Conservation (phyloP, 1,284 basidiomycete species). For the Clitocybe nebularis region DNA sequence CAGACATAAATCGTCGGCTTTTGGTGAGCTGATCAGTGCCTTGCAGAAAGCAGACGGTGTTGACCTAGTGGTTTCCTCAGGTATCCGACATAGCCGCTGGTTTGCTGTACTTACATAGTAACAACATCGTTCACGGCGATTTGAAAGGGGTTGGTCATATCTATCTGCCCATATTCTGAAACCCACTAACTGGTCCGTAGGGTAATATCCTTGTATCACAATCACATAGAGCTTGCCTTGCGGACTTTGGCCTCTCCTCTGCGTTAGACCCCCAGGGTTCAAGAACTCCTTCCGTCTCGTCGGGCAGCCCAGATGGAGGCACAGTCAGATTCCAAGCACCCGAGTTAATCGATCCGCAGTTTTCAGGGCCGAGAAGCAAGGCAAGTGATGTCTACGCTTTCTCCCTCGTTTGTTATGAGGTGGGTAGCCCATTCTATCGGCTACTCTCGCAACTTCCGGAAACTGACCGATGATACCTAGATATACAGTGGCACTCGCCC, state of each 20-base stretch:
- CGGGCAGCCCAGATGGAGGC: conserved; percentile 14
- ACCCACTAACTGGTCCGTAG: conserved; percentile 10
- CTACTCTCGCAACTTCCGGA: not conserved
- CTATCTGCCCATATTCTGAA: not conserved
- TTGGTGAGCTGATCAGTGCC: conserved; percentile 6
- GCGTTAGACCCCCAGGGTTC: conserved; percentile 18
- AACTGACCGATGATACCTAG: not conserved
- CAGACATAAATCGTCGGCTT: conserved; percentile 9
- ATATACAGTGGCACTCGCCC: conserved; percentile 10
- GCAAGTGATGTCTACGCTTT: conserved; percentile 23
- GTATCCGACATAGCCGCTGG: conserved; percentile 4
- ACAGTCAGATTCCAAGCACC: conserved; percentile 19
- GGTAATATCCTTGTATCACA: conserved; percentile 26
- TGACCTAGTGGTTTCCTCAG: not conserved
- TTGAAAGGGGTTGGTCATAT: conserved; percentile 8
- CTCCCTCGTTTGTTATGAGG: conserved; percentile 23
- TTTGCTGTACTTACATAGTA: conserved; percentile 5
- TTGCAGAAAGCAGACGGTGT: not conserved
- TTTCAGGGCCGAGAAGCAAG: conserved; percentile 6
- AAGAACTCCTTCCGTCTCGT: conserved; percentile 14
- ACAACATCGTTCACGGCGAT: conserved; percentile 9
- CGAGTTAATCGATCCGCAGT: conserved; percentile 21
- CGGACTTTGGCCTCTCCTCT: conserved; percentile 29
- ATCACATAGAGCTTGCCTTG: conserved; percentile 23
- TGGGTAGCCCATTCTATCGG: not conserved